These are phyloP conservation scores for Trichoderma brevicompactum DNA, from an alignment of 2,329 filamentous ascomycete genomes.

Conservation along the genomic window DNA sequence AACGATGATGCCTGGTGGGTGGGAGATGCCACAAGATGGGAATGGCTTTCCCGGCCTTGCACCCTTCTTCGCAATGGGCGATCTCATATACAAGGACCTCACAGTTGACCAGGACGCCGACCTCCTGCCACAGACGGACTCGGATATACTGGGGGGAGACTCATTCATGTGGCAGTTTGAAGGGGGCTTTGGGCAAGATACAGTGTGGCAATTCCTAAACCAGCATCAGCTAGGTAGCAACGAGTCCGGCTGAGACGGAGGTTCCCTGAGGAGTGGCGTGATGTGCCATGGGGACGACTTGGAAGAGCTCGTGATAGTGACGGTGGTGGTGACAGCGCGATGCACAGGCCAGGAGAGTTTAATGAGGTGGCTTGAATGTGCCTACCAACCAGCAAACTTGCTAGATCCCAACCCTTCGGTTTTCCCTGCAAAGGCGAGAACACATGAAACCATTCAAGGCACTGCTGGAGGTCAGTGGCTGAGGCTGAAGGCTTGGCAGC, in stretches of 20 bases:
- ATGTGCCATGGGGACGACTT: not conserved
- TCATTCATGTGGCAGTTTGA: constrained; percentile 54
- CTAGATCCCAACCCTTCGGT: not conserved
- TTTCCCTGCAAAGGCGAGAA: not conserved
- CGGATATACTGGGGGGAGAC: constrained; percentile 24
- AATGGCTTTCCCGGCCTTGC: constrained; percentile 56
- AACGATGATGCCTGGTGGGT: constrained; percentile 37
- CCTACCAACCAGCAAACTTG: not conserved
- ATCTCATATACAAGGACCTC: constrained; percentile 62
- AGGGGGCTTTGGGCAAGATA: constrained; percentile 59
- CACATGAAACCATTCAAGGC: no score
- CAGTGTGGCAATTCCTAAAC: constrained; percentile 61
- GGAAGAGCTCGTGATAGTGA: not conserved
- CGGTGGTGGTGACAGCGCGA: not conserved
- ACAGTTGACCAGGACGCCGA: constrained; percentile 46
- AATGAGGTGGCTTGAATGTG: not conserved
- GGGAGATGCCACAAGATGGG: constrained; percentile 48
- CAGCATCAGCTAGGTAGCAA: constrained; percentile 46
- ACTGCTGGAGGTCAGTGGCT: no score
- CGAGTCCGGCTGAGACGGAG: constrained; percentile 10
- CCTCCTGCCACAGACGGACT: constrained; percentile 32
- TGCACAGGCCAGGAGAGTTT: not conserved
- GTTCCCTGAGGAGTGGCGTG: not conserved
- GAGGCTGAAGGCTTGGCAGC: no score
- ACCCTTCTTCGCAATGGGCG: constrained; percentile 61